phyloP scores from a whole-genome alignment of 192 early-diverging fungal genomes.

The Coemansia sp. region DNA sequence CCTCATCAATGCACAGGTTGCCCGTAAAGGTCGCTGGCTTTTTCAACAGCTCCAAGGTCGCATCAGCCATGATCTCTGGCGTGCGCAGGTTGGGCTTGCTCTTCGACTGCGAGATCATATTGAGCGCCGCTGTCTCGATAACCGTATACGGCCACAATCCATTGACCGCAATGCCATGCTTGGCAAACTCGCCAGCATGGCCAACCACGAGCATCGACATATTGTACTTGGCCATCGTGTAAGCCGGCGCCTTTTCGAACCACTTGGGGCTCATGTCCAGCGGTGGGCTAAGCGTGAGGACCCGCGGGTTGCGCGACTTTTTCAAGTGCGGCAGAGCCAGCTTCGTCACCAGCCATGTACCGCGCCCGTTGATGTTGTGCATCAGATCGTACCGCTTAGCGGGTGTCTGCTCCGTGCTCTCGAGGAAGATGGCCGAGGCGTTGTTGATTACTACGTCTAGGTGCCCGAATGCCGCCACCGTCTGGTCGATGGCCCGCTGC shows the following conservation, averaged over 20 bases:
- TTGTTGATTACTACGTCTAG: conserved; percentile 85
- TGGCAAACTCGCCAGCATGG: conserved; percentile 64
- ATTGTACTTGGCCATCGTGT: conserved; percentile 69
- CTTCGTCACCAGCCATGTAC: conserved; percentile 79
- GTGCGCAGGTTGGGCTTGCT: conserved; percentile 19
- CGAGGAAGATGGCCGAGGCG: conserved; percentile 72
- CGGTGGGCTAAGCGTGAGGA: conserved; percentile 73
- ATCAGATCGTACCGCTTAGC: conserved; percentile 72
- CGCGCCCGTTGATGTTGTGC: conserved; percentile 75
- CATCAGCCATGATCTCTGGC: conserved; percentile 79
- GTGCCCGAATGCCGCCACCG: conserved; percentile 67
- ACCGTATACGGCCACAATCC: conserved; percentile 72
- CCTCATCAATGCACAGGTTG: conserved; percentile 79
- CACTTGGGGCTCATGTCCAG: conserved; percentile 64
- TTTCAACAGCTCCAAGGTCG: conserved; percentile 63
- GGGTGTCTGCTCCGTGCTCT: conserved; percentile 53
- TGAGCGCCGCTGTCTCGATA: conserved; percentile 72
- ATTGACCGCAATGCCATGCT: conserved; percentile 74
- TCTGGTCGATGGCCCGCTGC: conserved; percentile 61
- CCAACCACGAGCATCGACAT: conserved; percentile 78
- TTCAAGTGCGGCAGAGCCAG: conserved; percentile 64
- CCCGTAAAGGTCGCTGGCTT: conserved; percentile 61
- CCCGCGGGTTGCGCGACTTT: conserved; percentile 68
- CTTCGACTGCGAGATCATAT: conserved; percentile 21
- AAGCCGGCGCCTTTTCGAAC: conserved; percentile 67